Conservation (phyloP, 345 rosid genomes). For the Syzygium jambos region DNA sequence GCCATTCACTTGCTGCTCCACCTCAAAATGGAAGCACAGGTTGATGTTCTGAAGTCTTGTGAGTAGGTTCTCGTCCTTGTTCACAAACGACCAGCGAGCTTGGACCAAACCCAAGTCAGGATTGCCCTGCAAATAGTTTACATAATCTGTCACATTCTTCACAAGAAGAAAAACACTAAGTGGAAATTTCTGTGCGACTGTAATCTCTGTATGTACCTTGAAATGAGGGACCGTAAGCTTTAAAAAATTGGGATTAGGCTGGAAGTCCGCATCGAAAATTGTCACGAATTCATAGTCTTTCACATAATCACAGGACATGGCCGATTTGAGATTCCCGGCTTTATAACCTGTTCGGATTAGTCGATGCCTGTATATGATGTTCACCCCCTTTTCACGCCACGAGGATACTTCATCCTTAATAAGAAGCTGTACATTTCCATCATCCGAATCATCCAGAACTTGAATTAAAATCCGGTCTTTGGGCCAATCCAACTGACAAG, state of each 20-base stretch:
- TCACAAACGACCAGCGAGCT: conserved; percentile 87
- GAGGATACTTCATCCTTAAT: conserved; percentile 68
- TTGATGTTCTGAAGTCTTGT: conserved; percentile 89
- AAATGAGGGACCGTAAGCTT: conserved; percentile 74
- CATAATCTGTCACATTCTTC: background rate
- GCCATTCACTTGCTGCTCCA: conserved; percentile 88
- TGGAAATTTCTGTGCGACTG: background rate
- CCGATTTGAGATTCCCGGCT: conserved; percentile 88
- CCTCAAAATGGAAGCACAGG: conserved; percentile 87
- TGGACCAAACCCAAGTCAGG: conserved; percentile 79
- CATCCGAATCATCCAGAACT: conserved; percentile 81
- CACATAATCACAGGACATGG: conserved; percentile 82
- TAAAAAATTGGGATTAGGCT: conserved; percentile 77
- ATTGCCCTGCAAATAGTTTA: conserved; percentile 46
- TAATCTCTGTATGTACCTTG: conserved; percentile 29
- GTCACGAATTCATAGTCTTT: conserved; percentile 74
- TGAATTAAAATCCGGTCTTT: conserved; percentile 70
- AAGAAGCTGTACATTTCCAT: conserved; percentile 47
- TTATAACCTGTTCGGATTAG: conserved; percentile 86
- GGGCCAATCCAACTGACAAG: conserved; percentile 85
- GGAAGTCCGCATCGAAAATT: conserved; percentile 81
- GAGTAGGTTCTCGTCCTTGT: conserved; percentile 87
- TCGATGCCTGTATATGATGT: conserved; percentile 78
- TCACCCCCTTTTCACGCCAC: conserved; percentile 69
- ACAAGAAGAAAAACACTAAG: background rate